A percentile compares a stretch with the other conserved stretches of the same genome.
Conservation (phyloP, 257 asterid species). For the Mitragyna speciosa region DNA sequence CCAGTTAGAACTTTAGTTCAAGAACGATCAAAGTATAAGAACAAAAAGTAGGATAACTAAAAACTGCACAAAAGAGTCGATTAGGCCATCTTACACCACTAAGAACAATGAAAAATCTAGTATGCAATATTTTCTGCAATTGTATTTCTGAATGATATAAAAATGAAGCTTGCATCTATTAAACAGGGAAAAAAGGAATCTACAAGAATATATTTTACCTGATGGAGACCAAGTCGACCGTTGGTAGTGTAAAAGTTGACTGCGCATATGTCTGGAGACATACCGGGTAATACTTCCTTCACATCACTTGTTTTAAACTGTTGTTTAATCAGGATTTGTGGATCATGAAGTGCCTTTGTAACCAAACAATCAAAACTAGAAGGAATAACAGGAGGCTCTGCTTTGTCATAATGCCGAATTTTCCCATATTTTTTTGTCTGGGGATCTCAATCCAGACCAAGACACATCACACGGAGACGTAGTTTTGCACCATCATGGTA, state of each 20-base stretch:
- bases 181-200: background rate
- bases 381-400: conserved; percentile 50
- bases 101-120: no score
- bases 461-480: conserved; percentile 66
- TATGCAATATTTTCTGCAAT: no score
- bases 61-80: no score
- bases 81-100: no score
- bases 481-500: conserved; percentile 60
- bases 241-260: conserved; percentile 49
- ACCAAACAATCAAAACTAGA: conserved; percentile 39
- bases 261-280: conserved; percentile 65
- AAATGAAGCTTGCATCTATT: no score
- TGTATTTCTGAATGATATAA: no score
- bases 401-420: conserved; percentile 43
- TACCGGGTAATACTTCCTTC: conserved; percentile 48
- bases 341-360: conserved; percentile 33
- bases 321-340: conserved; percentile 38
- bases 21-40: no score
- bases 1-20: no score
- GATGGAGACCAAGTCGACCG: conserved; percentile 74
- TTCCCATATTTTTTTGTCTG: conserved; percentile 45
- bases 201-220: conserved; percentile 36
- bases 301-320: conserved; percentile 7
- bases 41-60: no score
- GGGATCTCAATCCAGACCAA: conserved; percentile 72